These are phyloP conservation scores for Kuraishia molischiana DNA, from an alignment of 805 yeast species.

Conservation along the genomic window DNA sequence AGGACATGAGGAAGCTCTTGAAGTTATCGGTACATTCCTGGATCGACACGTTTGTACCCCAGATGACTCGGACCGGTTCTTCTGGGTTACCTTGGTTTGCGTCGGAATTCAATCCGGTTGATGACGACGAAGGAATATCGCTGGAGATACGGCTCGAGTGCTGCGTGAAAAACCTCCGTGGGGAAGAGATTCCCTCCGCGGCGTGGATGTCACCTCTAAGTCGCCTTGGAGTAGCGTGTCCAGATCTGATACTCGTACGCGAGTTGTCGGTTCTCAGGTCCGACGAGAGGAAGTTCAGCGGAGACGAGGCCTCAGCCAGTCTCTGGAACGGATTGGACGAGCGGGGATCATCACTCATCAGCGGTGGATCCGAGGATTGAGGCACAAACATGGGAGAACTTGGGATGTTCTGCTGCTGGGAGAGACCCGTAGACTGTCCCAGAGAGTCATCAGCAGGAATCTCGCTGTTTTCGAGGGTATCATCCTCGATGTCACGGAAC, in stretches of 20 bases:
- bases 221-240: conserved; percentile 32
- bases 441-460: conserved; percentile 20
- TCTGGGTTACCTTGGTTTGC: conserved; percentile 27
- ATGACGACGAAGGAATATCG: conserved; percentile 16
- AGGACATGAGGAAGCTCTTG: conserved; percentile 75
- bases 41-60: conserved; percentile 97
- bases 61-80: conserved; percentile 84
- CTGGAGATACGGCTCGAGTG: conserved; percentile 15
- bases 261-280: conserved; percentile 20
- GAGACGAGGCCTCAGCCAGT: conserved; percentile 32
- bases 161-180: conserved; percentile 54
- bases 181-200: conserved; percentile 59
- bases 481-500: neutral
- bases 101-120: conserved; percentile 12
- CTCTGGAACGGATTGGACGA: conserved; percentile 11
- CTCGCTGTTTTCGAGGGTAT: neutral
- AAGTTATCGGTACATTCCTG: conserved; percentile 77
- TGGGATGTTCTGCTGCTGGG: conserved; percentile 31
- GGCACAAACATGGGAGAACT: conserved; percentile 50
- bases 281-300: conserved; percentile 38
- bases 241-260: conserved; percentile 32
- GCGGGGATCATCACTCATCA: conserved; percentile 9
- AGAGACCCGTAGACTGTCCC: conserved; percentile 22
- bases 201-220: conserved; percentile 70
- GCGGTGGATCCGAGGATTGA: conserved; percentile 27